phyloP scores from a whole-genome alignment of 2,329 filamentous ascomycete species.

The Mycosphaerelloides madeirae region DNA sequence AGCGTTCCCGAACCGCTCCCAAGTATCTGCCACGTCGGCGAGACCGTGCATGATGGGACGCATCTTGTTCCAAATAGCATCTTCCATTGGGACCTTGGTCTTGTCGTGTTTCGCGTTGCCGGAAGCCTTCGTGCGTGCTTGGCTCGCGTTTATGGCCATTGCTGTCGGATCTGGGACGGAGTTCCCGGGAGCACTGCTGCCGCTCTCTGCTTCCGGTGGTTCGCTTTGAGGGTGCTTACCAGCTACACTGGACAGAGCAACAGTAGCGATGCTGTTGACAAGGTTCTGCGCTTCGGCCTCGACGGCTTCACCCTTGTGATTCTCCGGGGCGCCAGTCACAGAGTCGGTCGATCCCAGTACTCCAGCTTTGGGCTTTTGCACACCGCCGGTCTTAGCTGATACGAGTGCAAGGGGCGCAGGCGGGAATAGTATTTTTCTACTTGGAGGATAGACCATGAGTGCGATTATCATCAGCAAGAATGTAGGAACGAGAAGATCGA shows the following conservation, averaged over 20 bases:
- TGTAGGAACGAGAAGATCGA: slow-evolving; percentile 65
- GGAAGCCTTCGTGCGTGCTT: slow-evolving; percentile 50
- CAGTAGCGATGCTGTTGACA: slow-evolving; percentile 65
- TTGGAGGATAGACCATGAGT: slow-evolving; percentile 61
- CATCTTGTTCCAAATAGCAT: slow-evolving; percentile 71
- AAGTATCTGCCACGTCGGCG: slow-evolving; percentile 56
- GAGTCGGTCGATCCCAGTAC: slow-evolving; percentile 72
- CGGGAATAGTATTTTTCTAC: slow-evolving; percentile 64
- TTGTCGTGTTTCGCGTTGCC: slow-evolving; percentile 62
- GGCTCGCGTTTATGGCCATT: slow-evolving; percentile 50
- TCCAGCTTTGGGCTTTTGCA: slow-evolving; percentile 72
- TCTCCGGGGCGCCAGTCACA: slow-evolving; percentile 75
- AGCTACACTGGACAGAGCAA: slow-evolving; percentile 69
- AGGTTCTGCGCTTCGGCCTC: slow-evolving; percentile 80
- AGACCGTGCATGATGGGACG: slow-evolving; percentile 65
- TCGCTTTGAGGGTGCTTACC: slow-evolving; percentile 70
- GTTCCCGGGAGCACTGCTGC: slow-evolving; percentile 38
- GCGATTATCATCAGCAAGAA: slow-evolving; percentile 56
- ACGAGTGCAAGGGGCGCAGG: slow-evolving; percentile 72
- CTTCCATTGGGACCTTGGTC: slow-evolving; percentile 72
- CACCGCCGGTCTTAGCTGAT: slow-evolving; percentile 62
- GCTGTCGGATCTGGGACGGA: slow-evolving; percentile 58
- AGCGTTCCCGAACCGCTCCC: slow-evolving; percentile 59
- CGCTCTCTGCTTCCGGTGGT: slow-evolving; percentile 45
- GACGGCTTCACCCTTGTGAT: slow-evolving; percentile 75